Percentiles rank a stretch among this genome's conserved stretches.
phyloP scores from a whole-genome alignment of 2,329 filamentous ascomycete genomes.

The Colletotrichum paranaense region DNA sequence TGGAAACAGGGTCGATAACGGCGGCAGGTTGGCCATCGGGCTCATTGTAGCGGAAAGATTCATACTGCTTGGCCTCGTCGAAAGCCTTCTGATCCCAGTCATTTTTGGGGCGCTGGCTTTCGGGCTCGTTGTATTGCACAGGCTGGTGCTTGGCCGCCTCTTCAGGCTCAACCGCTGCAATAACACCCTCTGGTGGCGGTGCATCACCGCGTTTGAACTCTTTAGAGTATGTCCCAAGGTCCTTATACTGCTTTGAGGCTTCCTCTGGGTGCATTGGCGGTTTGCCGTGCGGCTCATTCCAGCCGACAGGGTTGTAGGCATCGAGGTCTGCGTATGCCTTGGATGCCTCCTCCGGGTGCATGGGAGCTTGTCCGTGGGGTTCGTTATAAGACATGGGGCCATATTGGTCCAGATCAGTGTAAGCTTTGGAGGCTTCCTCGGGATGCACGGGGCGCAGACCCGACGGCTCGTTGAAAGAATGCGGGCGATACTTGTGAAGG shows the following conservation, averaged over 20 bases:
- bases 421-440: slow-evolving; percentile 50
- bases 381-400: slow-evolving; percentile 36
- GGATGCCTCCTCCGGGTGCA: slow-evolving; percentile 27
- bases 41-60: slow-evolving; percentile 49
- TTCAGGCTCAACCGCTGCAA: slow-evolving; percentile 20
- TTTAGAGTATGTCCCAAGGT: slow-evolving; percentile 47
- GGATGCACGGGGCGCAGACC: slow-evolving; percentile 43
- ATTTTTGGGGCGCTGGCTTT: slow-evolving; percentile 43
- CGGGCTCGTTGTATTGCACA: slow-evolving; percentile 22
- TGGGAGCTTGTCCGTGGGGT: slow-evolving; percentile 35
- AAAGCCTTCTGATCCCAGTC: slow-evolving; percentile 48
- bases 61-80: slow-evolving; percentile 53
- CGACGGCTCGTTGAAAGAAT: slow-evolving; percentile 49
- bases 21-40: slow-evolving; percentile 44
- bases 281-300: slow-evolving; percentile 40
- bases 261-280: slow-evolving; percentile 44
- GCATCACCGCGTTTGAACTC: slow-evolving; percentile 40
- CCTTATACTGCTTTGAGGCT: slow-evolving; percentile 49
- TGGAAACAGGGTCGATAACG: slow-evolving; percentile 46
- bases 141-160: slow-evolving; percentile 29
- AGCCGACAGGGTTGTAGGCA: slow-evolving; percentile 35
- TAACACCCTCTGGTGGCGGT: slow-evolving; percentile 9
- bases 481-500: slow-evolving; percentile 46
- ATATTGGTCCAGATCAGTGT: slow-evolving; percentile 56
- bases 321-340: slow-evolving; percentile 33